Evolutionary conservation across 306 rosid species (phyloP), one percentile per base, ranked within the genome.

Genomic region (Dalbergia oliveri): DNA sequence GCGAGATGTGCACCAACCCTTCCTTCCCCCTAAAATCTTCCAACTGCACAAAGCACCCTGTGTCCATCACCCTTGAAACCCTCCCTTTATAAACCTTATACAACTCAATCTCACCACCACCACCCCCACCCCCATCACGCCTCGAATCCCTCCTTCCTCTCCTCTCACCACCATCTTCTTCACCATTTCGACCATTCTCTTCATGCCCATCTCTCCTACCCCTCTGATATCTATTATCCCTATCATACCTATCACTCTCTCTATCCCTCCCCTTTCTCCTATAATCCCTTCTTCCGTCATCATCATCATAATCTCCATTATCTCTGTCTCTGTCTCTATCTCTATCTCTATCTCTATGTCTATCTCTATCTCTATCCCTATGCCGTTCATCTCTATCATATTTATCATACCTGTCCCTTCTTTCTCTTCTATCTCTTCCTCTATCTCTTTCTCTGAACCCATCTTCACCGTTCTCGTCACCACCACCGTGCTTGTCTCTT

Each of bases 1-100:
- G 98, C 0, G 97, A 94, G 57, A 91, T 95, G 33, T 94, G 98
- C 26, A 94, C 97, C 87, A 94, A 86, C 41, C 97, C 98, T 75
- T 94, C 98, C 66, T 90, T 94, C 58, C 97, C 98, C 76, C 90
- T 90, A 6, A 90, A 82, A 43, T 94, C 97, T 11, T 65, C 89
- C 62, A 94, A 47, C 78, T 90, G 95, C 18, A 94, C 98, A 76
- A 94, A 94, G 83, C 97, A 91, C 23, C 98, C 96, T 0, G 91
- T 88, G 51, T 94, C 98, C 95, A 91, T 91, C 67, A 90, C 98
- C 81, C 93, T 90, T 0, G 97, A 88, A 5, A 91, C 89, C 72
- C 97, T 88, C 9, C 96, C 97, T 82, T 88, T 91, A 67, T 92
- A 94, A 62, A 94, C 94, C 66, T 66, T 73, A 60, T 94, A 94